Base-by-base conservation (phyloP, 495 filamentous ascomycete species). In the Hypoxylon crocopeplum region DNA sequence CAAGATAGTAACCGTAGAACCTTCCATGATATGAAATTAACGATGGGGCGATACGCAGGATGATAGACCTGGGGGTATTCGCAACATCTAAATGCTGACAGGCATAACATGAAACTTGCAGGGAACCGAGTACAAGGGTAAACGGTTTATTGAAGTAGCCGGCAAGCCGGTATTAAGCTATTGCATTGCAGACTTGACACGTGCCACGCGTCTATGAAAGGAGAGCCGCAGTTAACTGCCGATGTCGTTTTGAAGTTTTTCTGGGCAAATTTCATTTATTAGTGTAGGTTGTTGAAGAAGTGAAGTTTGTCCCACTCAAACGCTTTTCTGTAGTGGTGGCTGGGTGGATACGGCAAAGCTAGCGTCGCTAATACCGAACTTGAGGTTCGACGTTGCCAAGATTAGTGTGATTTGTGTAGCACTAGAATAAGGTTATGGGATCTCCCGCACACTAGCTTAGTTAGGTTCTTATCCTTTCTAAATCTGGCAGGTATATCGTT, bases 371-470 rank as follows among this genome's bases (percentile, higher is more conserved):
- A n/a, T n/a, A n/a, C n/a, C n/a, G n/a, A n/a, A n/a, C n/a, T n/a
- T n/a, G n/a, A n/a, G n/a, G n/a, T n/a, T n/a, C n/a, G n/a, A n/a
- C n/a, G n/a, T n/a, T n/a, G n/a, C n/a, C n/a, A n/a, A n/a, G n/a
- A 11, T 21, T 17, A 21, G 24, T 8, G 24, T 27, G 4, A 27
- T 3, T 8, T 27, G 24, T 27, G 24, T n/a, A n/a, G n/a, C n/a
- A n/a, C n/a, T n/a, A n/a, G n/a, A 30, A 32, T 46, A 46, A 46
- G 42, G 42, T 46, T 46, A 25, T 15, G 42, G 42, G 42, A 46
- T 16, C 7, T 17, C 25, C 42, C 25, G 42, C 25, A 22, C 15
- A 46, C 42, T 46, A 46, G 2, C 15, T 40, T n/a, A n/a, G n/a
- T n/a, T n/a, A n/a, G n/a, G n/a, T n/a, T n/a, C n/a, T n/a, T n/a